Evolutionary conservation across 805 yeast species (phyloP).

Genomic region (Suhomyces sp.): DNA sequence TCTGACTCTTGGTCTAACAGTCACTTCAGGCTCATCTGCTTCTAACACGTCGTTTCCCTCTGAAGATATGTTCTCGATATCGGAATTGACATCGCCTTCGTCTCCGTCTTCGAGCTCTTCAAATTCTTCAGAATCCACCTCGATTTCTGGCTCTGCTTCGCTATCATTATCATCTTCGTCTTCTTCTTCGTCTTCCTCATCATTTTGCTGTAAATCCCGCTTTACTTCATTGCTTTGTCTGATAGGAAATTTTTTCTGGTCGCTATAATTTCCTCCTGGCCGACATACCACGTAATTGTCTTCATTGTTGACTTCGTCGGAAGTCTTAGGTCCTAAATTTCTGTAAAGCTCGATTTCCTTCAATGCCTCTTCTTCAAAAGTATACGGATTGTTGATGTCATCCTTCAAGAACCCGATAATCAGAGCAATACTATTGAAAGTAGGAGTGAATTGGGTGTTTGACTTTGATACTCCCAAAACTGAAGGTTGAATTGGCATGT

Average conservation of each 20-base stretch:
- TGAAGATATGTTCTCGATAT: background rate
- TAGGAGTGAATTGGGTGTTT: constrained; percentile 4
- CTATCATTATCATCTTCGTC: constrained; percentile 20
- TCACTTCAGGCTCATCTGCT: background rate
- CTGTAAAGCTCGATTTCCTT: constrained; percentile 41
- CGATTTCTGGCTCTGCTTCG: constrained; percentile 3
- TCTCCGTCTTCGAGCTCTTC: constrained; percentile 4
- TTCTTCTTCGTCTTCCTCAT: constrained; percentile 16
- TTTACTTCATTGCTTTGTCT: constrained; percentile 9
- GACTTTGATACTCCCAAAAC: constrained; percentile 16
- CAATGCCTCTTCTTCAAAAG: constrained; percentile 54
- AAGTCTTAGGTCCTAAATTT: constrained; percentile 6
- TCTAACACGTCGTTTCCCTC: background rate
- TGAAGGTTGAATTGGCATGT: constrained; percentile 20
- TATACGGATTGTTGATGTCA: constrained; percentile 62
- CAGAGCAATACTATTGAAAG: constrained; percentile 48
- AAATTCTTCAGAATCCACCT: constrained; percentile 1
- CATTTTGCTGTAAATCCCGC: constrained; percentile 13
- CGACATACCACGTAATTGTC: constrained; percentile 28
- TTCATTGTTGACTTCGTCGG: background rate
- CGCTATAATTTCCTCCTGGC: constrained; percentile 29
- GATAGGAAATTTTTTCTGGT: constrained; percentile 10
- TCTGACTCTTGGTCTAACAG: background rate
- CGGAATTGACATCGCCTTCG: background rate
- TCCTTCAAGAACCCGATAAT: constrained; percentile 62